Evolutionary conservation across 2,329 filamentous ascomycete genomes (phyloP).

Genomic region (Penicillium vulpinum): DNA sequence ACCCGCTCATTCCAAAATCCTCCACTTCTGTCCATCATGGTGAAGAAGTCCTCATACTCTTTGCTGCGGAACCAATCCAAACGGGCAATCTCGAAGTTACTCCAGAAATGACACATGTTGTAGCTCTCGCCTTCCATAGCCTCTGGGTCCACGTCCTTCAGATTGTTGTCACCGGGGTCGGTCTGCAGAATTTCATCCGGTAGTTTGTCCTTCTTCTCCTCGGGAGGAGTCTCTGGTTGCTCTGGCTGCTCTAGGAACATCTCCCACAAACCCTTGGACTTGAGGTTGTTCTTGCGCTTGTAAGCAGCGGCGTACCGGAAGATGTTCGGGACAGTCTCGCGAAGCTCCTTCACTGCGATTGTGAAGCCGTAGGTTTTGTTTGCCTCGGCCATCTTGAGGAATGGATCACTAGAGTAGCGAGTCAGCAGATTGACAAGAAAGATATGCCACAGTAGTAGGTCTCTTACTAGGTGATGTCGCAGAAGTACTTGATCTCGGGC

Average conservation of each 20-base stretch:
- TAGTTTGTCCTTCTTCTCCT: constrained; percentile 67
- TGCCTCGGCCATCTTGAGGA: constrained; percentile 85
- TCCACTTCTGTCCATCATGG: constrained; percentile 97
- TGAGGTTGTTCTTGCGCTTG: constrained; percentile 87
- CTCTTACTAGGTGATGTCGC: constrained; percentile 93
- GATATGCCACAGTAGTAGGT: background rate
- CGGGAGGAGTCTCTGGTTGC: constrained; percentile 52
- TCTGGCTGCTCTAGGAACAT: constrained; percentile 82
- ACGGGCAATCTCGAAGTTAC: constrained; percentile 96
- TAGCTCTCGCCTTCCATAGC: constrained; percentile 97
- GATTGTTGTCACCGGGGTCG: constrained; percentile 67
- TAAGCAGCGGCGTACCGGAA: constrained; percentile 99
- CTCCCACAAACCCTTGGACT: constrained; percentile 92
- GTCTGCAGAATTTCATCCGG: constrained; percentile 79
- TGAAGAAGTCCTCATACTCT: constrained; percentile 95
- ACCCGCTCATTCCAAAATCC: constrained; percentile 99
- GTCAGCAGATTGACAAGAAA: constrained; percentile 4
- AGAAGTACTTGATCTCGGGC: constrained; percentile 99
- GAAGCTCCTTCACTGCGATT: constrained; percentile 96
- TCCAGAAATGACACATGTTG: constrained; percentile 99
- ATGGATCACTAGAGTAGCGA: constrained; percentile 69
- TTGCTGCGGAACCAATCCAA: constrained; percentile 96
- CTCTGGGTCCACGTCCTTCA: constrained; percentile 84
- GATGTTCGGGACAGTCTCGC: constrained; percentile 97
- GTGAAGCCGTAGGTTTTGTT: constrained; percentile 99